Base-by-base conservation (phyloP, 352 stramenopile species). In the Globisporangium paddicum region DNA sequence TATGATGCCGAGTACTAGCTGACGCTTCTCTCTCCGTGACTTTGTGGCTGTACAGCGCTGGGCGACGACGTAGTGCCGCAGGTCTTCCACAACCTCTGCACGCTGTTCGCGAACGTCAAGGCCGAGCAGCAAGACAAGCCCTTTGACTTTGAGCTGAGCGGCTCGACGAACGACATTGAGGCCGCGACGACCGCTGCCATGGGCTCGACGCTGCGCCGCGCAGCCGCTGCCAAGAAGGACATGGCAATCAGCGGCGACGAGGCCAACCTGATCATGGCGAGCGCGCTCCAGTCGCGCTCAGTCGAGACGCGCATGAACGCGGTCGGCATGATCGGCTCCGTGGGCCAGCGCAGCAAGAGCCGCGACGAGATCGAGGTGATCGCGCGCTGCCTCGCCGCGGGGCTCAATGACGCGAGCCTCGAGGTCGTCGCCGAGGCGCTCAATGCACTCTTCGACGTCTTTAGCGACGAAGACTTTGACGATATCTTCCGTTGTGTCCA, bases 381-480 rank as follows among this genome's bases (percentile, higher is more conserved):
- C 10, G 84, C 78, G 14, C 71, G 68, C 18, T 87, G 82, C 59
- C 58, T 95, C 26, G 58, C 75, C 44, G 66, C 72, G 45, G 74
- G 70, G 26, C 67, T 96, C 23, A 67, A 76, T 38, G 86, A 96
- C 62, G 60, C 71, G 47, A 89, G 75, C 48, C 66, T 96, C 16
- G 82, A 93, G 62, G 86, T 96, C 16, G 84, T 93, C 18, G 77
- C 81, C n/a, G 82, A 93, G 62, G 84, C 84, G 4, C 67, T 96
- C 25, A 93, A 96, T 64, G 84, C 86, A 50, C 63, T 96, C 16
- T 96, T 96, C 51, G 86, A 96, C 47, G 77, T 96, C 18, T 96
- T 93, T 59, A 67, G 79, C 30, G 81, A 90, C 51, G 84, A 96
- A 53, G 67, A 88, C 44, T 91, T 89, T 44, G 82, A 96, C 64